These are phyloP conservation scores for Moniliophthora roreri DNA, from an alignment of 1,284 basidiomycete genomes.

Conservation along the genomic window DNA sequence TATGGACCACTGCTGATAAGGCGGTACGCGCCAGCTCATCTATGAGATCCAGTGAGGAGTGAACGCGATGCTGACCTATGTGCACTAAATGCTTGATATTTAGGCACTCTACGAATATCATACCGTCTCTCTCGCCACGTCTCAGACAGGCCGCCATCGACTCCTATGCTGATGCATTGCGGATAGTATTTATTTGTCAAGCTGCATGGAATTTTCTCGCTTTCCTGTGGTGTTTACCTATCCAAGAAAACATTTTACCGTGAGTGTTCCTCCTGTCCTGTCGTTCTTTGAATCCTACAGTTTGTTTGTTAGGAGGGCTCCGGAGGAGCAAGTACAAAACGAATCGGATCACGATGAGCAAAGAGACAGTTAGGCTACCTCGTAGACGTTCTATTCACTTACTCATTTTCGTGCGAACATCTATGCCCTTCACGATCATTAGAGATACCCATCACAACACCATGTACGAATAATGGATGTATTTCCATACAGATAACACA, in stretches of 20 bases:
- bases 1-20: background rate
- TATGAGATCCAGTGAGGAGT: constrained; percentile 60
- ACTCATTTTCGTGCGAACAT: too few relatives aligned
- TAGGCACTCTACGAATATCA: constrained; percentile 82
- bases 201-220: constrained; percentile 62
- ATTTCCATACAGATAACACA: too few relatives aligned
- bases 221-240: constrained; percentile 64
- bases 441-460: too few relatives aligned
- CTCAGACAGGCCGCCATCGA: constrained; percentile 70
- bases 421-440: too few relatives aligned
- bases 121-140: constrained; percentile 66
- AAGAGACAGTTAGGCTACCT: too few relatives aligned
- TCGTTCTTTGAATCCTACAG: too few relatives aligned
- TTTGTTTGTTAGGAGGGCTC: too few relatives aligned
- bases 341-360: too few relatives aligned
- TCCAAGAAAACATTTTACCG: constrained; percentile 75
- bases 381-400: too few relatives aligned
- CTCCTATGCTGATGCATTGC: constrained; percentile 83
- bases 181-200: constrained; percentile 84
- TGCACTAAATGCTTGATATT: background rate
- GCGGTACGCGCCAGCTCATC: constrained; percentile 52
- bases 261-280: constrained; percentile 38
- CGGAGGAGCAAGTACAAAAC: too few relatives aligned
- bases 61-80: background rate
- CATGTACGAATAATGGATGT: too few relatives aligned